Evolutionary conservation across 2,329 filamentous ascomycete species (phyloP).

Genomic region (Epichloe festucae): DNA sequence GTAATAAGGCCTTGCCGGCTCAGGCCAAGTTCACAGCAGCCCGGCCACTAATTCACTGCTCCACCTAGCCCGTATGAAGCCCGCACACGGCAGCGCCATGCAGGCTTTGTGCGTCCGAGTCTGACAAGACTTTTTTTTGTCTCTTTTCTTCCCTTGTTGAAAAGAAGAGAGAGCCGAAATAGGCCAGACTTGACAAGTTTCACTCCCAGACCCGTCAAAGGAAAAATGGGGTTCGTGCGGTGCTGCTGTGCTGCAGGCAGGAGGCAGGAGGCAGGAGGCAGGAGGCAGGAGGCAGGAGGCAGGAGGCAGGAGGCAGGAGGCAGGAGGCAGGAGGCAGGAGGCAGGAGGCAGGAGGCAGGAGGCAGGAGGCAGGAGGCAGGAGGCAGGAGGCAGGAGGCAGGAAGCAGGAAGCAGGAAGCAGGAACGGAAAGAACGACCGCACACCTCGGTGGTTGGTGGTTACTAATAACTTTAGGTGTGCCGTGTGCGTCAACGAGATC

Average conservation of each 20-base stretch:
- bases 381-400: neutral
- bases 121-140: neutral
- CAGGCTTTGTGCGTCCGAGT: neutral
- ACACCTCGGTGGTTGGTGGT: neutral
- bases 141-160: too few species aligned
- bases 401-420: neutral
- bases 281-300: neutral
- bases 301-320: neutral
- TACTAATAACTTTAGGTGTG: neutral
- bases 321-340: neutral
- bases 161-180: too few species aligned
- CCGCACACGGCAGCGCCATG: neutral
- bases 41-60: conserved; percentile 1
- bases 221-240: too few species aligned
- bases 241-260: too few species aligned
- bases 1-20: too few species aligned
- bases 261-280: neutral
- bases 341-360: neutral
- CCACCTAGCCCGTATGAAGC: neutral
- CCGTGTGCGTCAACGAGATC: neutral
- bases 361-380: neutral
- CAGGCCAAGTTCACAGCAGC: neutral
- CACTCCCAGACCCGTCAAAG: too few species aligned
- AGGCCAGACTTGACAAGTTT: too few species aligned
- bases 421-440: conserved; percentile 1